A percentile compares a stretch with the other conserved stretches of the same genome.
phyloP scores from a whole-genome alignment of 2,329 filamentous ascomycete species.

The Myriosclerotinia duriaeana region DNA sequence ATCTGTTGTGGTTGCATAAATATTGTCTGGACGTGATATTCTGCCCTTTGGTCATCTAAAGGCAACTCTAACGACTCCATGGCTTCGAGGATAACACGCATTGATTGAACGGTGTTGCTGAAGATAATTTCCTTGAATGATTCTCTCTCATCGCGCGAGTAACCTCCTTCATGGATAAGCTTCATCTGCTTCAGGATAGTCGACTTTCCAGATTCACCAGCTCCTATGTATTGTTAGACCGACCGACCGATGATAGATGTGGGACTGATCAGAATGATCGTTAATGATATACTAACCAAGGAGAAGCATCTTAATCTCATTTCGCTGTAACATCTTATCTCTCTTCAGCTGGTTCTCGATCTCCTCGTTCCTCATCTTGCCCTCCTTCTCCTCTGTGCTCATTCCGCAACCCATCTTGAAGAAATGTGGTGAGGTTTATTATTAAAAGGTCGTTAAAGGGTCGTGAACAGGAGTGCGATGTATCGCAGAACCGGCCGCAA shows the following conservation, averaged over 20 bases:
- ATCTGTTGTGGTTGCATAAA: slow-evolving; percentile 57
- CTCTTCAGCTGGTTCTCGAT: slow-evolving; percentile 99
- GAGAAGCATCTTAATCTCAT: slow-evolving; percentile 99
- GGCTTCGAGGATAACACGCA: slow-evolving; percentile 85
- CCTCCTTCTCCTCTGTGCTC: slow-evolving; percentile 99
- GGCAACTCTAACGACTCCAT: slow-evolving; percentile 83
- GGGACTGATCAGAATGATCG: slow-evolving; percentile 13
- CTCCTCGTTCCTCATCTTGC: slow-evolving; percentile 99
- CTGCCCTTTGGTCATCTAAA: slow-evolving; percentile 62
- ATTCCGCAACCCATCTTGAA: slow-evolving; percentile 98
- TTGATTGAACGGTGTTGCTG: slow-evolving; percentile 89
- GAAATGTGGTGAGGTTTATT: slow-evolving; percentile 35
- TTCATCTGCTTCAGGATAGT: slow-evolving; percentile 98
- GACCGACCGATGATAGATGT: neutral
- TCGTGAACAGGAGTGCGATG: slow-evolving; percentile 19
- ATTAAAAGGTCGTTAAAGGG: slow-evolving; percentile 21
- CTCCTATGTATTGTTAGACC: slow-evolving; percentile 43
- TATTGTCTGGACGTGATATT: slow-evolving; percentile 42
- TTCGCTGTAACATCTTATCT: slow-evolving; percentile 97
- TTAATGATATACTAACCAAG: slow-evolving; percentile 67
- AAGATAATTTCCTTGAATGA: slow-evolving; percentile 97
- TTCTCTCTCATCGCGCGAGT: slow-evolving; percentile 92
- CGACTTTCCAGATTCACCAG: slow-evolving; percentile 96
- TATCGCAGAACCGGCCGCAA: slow-evolving; percentile 25
- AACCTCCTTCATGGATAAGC: slow-evolving; percentile 98